Evolutionary conservation across 495 filamentous ascomycete genomes (phyloP).

Genomic region (Podospora tetraspora): DNA sequence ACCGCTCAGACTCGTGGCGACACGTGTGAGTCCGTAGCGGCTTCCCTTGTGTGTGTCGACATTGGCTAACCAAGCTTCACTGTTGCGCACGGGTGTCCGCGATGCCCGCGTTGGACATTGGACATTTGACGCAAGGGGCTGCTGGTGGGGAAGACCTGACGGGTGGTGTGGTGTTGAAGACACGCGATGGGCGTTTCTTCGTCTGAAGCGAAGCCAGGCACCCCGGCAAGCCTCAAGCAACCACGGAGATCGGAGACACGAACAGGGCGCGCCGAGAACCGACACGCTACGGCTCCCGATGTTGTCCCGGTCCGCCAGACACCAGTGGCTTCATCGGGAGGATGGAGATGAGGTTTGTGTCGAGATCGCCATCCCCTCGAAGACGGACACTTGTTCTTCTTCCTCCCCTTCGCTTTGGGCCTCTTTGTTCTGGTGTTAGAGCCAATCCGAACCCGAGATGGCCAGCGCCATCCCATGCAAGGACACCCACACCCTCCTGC

Average conservation of each 20-base stretch:
- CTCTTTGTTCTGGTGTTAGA: neutral
- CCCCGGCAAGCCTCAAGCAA: conserved; percentile 1
- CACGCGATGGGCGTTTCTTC: conserved; percentile 1
- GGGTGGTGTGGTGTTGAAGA: neutral
- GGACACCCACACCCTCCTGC: neutral
- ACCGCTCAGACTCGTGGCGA: conserved; percentile 12
- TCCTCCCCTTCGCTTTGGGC: neutral
- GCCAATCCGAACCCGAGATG: neutral
- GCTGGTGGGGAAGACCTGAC: neutral
- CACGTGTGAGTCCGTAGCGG: conserved; percentile 8
- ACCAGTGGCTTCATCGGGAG: neutral
- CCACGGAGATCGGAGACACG: neutral
- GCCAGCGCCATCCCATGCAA: conserved; percentile 7
- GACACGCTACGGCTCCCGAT: neutral
- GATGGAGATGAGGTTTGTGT: conserved; percentile 6
- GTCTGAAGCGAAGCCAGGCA: neutral
- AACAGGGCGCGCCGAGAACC: neutral
- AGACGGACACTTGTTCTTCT: neutral
- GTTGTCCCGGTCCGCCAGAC: neutral
- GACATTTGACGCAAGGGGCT: neutral
- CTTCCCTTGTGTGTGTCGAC: neutral
- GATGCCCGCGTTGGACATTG: neutral
- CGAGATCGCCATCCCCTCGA: neutral
- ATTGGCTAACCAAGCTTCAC: neutral
- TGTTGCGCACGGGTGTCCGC: neutral